Conservation (phyloP, 257 asterid genomes). For the Plantago major region DNA sequence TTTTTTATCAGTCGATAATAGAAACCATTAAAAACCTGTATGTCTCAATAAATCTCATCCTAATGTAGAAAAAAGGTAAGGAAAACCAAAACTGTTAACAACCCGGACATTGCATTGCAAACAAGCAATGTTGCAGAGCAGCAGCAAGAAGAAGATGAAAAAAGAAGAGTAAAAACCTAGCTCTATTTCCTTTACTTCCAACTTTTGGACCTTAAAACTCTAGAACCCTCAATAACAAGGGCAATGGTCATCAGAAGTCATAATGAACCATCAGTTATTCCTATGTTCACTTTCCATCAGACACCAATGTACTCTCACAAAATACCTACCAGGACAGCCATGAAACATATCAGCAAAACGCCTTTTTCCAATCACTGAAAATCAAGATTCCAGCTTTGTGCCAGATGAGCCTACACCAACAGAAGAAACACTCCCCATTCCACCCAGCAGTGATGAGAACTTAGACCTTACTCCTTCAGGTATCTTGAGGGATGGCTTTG, state of each 20-base stretch:
- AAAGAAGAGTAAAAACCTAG: constrained; percentile 30
- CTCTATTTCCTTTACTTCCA: constrained; percentile 36
- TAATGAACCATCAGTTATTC: constrained; percentile 35
- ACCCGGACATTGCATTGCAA: constrained; percentile 22
- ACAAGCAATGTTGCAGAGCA: constrained; percentile 29
- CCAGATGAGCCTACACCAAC: constrained; percentile 45
- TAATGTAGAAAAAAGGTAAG: background rate
- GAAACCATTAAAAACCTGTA: background rate
- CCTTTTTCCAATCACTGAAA: no score
- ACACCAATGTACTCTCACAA: constrained; percentile 35
- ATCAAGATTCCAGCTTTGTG: constrained; percentile 56
- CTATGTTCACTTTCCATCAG: constrained; percentile 27
- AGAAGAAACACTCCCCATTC: constrained; percentile 43
- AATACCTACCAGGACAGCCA: no score
- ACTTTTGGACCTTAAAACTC: constrained; percentile 24
- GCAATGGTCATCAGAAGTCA: constrained; percentile 25
- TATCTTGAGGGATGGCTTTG: constrained; percentile 53
- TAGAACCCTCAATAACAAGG: constrained; percentile 21
- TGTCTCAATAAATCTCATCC: background rate
- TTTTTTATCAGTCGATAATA: background rate
- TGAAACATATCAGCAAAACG: constrained; percentile 8
- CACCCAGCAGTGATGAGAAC: constrained; percentile 28
- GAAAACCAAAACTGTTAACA: background rate
- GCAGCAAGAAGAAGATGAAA: constrained; percentile 14
- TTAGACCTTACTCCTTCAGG: constrained; percentile 46